Base-by-base conservation (phyloP, 768 basidiomycete genomes). In the Glaciozyma antarctica region DNA sequence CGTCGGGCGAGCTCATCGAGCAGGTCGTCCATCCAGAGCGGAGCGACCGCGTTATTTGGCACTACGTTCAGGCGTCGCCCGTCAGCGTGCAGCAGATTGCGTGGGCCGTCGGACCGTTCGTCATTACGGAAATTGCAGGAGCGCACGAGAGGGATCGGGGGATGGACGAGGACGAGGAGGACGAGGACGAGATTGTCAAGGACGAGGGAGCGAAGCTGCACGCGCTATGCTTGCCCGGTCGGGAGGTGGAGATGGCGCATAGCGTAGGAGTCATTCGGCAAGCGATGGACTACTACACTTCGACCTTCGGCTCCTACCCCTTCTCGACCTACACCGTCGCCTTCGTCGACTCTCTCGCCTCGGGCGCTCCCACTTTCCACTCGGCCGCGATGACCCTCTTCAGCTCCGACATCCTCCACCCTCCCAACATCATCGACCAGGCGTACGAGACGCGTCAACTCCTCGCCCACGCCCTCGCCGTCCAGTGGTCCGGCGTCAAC, bases 71-170 rank as follows among this genome's bases (percentile, higher is more conserved):
- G 75, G 80, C 86, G 28, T 84, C 85, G 17, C 82, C 87, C 28
- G 93, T 92, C 0, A 92, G 92, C 26, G 89, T 87, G n/a, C 95
- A 98, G 75, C 95, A 98, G 74, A 85, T 99, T 65, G 86, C 88
- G 3, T 98, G 94, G 75, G 92, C 93, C 57, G 91, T 90, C 15
- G 95, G 95, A 2, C 93, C 94, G 6, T 98, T 98, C 75, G 85
- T 91, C 54, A 71, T 74, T 3, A 62, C 71, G 19, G 72, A 74
- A 44, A 45, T 77, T 78, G 89, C 63, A 79, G 85, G 72, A 84
- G 90, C 57, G 82, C 85, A 45, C 77, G 82, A 17, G 88, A 88
- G 68, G 44, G 43, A 57, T 5, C 26, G 54, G 80, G 54, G 15
- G 1, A 85, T 86, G 61, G 86, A 86, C 64, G 82, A 85, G 44